Base-by-base conservation (phyloP, 176 grass and related monocot genomes). In the Olyra latifolia region DNA sequence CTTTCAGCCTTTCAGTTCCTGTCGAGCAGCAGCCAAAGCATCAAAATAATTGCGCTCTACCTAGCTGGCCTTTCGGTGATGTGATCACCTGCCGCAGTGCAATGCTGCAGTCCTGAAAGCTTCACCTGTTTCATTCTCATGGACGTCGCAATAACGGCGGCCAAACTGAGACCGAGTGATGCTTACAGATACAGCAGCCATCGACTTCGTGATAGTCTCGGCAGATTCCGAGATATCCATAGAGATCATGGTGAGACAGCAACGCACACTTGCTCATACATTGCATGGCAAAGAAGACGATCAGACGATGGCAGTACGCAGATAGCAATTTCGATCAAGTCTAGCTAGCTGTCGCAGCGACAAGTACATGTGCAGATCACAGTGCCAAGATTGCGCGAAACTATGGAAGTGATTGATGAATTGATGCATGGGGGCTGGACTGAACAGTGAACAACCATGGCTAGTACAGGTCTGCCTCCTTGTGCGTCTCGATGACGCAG, bases 401-500 rank as follows among this genome's bases (percentile, higher is more conserved):
- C 39, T 1, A 1, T 10, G 17, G 35, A 42, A 69, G 38, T n/a
- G 69, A 72, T 32, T 5, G 15, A 1, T 29, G 27, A 8, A 67
- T 23, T 32, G 52, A 59, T 23, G 20, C 53, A 58, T 25, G 55
- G 55, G 32, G 32, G 32, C 32, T 35, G 5, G 24, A 27, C 24
- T 61, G 25, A 4, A 45, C 11, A 24, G 4, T n/a, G 23, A 45
- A 23, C 25, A 62, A 25, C 16, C 23, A 24, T 43, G 44, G 6
- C 39, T 60, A 50, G 66, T 81, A 74, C 49, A 94, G 69, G 72
- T 98, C 92, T 0, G 85, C 78, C 86, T 98, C 91, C 85, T 85
- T 87, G 83, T 92, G 95, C 56, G 92, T 98, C 86, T 89, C 38
- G 76, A 98, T 91, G 83, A 93, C 88, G 70, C 91, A 39, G 80